Evolutionary conservation across 495 filamentous ascomycete genomes (phyloP).

Genomic region (Jackrogersella multiformis): DNA sequence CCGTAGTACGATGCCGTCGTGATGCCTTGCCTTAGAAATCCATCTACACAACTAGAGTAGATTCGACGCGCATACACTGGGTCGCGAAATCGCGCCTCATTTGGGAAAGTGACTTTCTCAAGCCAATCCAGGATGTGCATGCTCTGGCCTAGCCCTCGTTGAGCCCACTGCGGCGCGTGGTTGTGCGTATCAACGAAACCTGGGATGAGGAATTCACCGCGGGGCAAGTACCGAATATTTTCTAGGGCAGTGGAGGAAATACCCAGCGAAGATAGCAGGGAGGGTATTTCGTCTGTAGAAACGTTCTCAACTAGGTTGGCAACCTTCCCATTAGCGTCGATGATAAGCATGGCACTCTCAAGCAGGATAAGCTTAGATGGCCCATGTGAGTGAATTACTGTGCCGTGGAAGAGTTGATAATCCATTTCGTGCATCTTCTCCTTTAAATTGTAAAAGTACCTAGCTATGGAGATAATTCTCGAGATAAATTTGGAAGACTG

Average conservation of each 20-base stretch:
- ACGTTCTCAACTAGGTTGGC: conserved; percentile 40
- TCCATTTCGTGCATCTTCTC: conserved; percentile 1
- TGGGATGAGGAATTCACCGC: conserved; percentile 66
- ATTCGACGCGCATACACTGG: conserved; percentile 60
- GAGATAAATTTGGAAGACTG: too few species aligned
- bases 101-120: conserved; percentile 67
- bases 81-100: conserved; percentile 67
- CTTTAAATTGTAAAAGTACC: not conserved
- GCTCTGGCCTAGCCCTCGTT: conserved; percentile 68
- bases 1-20: conserved; percentile 74
- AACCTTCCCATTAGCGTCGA: conserved; percentile 57
- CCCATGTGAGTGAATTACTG: conserved; percentile 60
- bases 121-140: conserved; percentile 69
- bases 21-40: conserved; percentile 68
- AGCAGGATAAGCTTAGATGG: conserved; percentile 56
- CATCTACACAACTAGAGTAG: conserved; percentile 64
- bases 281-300: conserved; percentile 8
- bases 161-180: conserved; percentile 71
- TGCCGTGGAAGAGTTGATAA: conserved; percentile 58
- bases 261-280: conserved; percentile 4
- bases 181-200: conserved; percentile 73
- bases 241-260: conserved; percentile 21
- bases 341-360: conserved; percentile 56
- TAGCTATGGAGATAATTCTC: too few species aligned
- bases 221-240: conserved; percentile 51